phyloP scores from a whole-genome alignment of 1,139 yeast genomes.

The Komagataea norvegica region DNA sequence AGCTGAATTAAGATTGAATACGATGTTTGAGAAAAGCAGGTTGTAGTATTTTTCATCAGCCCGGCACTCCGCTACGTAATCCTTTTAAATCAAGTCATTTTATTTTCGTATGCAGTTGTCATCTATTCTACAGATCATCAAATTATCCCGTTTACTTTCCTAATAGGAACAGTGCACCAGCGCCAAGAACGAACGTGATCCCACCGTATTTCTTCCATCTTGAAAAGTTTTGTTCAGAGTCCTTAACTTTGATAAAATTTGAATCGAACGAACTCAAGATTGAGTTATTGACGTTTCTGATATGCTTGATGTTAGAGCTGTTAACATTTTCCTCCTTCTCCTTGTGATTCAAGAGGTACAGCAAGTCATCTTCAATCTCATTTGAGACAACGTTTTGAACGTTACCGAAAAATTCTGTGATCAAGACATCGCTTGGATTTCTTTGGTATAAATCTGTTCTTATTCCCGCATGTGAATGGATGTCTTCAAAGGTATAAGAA shows the following conservation, averaged over 20 bases:
- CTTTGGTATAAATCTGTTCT: slow-evolving; percentile 74
- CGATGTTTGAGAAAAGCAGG: too few relatives aligned
- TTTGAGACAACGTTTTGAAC: slow-evolving; percentile 80
- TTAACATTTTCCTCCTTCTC: slow-evolving; percentile 9
- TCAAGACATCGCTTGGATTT: slow-evolving; percentile 61
- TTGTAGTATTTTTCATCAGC: too few relatives aligned
- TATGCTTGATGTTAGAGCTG: slow-evolving; percentile 3
- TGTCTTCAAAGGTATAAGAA: slow-evolving; percentile 75
- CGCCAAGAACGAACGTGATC: slow-evolving; percentile 3
- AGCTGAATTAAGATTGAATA: too few relatives aligned
- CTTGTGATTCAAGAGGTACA: slow-evolving; percentile 20
- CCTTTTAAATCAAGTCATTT: too few relatives aligned
- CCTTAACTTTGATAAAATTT: slow-evolving; percentile 15
- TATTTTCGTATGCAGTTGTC: too few relatives aligned
- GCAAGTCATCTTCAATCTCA: slow-evolving; percentile 25
- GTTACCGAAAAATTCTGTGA: slow-evolving; percentile 94
- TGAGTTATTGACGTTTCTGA: slow-evolving; percentile 13
- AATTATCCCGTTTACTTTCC: not conserved
- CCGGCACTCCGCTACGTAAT: too few relatives aligned
- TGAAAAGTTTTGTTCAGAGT: not conserved
- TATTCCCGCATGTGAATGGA: slow-evolving; percentile 91
- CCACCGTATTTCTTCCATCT: slow-evolving; percentile 7
- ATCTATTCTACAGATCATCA: too few relatives aligned
- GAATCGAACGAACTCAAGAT: slow-evolving; percentile 19
- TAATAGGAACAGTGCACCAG: slow-evolving; percentile 5